Percentiles rank a stretch among this genome's conserved stretches.
These are phyloP conservation scores for Ophiostoma sp. DNA, from an alignment of 2,329 filamentous ascomycete species.

Conservation along the genomic window DNA sequence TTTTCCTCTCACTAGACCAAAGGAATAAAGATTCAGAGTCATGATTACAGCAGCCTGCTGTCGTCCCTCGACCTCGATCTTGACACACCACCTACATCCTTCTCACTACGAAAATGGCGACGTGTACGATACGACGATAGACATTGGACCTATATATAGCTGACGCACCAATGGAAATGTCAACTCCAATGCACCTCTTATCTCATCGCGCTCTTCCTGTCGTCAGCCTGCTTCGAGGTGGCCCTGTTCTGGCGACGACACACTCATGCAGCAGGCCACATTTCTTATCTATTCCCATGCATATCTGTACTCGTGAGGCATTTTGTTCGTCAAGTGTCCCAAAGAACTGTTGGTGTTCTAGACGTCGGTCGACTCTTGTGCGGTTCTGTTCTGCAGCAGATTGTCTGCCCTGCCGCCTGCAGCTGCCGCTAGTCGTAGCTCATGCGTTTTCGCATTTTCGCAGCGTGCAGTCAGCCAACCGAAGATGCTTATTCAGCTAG, in stretches of 20 bases:
- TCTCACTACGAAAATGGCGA: background rate
- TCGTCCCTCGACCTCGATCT: background rate
- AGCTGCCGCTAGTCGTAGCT: background rate
- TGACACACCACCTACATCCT: background rate
- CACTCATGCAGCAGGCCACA: background rate
- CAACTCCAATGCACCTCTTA: background rate
- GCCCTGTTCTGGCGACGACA: background rate
- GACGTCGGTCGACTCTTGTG: background rate
- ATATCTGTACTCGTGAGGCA: background rate
- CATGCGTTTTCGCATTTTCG: conserved; percentile 8
- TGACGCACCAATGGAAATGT: background rate
- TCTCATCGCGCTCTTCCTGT: background rate
- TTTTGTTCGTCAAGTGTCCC: background rate
- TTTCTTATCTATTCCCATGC: background rate
- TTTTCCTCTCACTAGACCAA: background rate
- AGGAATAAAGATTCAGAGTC: background rate
- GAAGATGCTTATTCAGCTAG: background rate
- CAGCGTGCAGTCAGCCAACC: background rate
- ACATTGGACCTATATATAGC: background rate
- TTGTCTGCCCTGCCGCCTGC: background rate
- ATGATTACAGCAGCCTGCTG: background rate
- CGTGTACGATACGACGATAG: background rate
- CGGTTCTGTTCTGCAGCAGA: background rate
- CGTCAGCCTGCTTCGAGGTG: background rate
- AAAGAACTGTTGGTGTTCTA: background rate